These are phyloP conservation scores for Camillea tinctor DNA, from an alignment of 2,329 filamentous ascomycete genomes.

Conservation along the genomic window DNA sequence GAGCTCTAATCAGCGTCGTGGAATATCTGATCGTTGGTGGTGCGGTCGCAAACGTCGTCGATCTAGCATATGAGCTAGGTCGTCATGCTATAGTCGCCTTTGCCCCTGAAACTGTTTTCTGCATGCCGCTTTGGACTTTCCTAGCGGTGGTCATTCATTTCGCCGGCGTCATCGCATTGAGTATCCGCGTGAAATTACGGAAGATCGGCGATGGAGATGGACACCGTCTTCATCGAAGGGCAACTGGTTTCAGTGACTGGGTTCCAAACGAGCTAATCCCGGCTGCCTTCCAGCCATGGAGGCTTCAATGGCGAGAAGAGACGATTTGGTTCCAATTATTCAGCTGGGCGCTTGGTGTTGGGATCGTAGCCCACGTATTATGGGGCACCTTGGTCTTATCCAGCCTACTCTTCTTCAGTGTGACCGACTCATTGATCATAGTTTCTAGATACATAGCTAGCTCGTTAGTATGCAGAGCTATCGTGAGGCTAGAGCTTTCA, in stretches of 20 bases:
- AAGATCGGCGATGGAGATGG: constrained; percentile 1
- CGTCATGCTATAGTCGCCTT: constrained; percentile 26
- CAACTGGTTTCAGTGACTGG: constrained; percentile 10
- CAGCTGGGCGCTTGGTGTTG: constrained; percentile 19
- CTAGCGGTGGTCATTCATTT: constrained; percentile 23
- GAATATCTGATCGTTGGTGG: constrained; percentile 23
- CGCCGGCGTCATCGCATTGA: constrained; percentile 12
- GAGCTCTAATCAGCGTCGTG: constrained; percentile 4
- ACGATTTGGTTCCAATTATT: constrained; percentile 15
- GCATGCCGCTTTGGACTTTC: constrained; percentile 27
- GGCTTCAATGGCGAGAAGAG: constrained; percentile 12
- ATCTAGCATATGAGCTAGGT: constrained; percentile 27
- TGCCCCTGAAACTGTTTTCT: constrained; percentile 21
- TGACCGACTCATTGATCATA: constrained; percentile 16
- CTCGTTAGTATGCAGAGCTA: constrained; percentile 15
- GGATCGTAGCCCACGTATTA: constrained; percentile 21
- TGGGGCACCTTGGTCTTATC: constrained; percentile 27
- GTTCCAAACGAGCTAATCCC: constrained; percentile 20
- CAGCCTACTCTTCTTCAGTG: constrained; percentile 24
- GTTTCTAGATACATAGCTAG: constrained; percentile 13
- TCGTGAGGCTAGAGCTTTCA: constrained; percentile 18
- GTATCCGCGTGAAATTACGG: constrained; percentile 14
- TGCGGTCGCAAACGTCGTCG: constrained; percentile 26
- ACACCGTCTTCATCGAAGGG: neutral
- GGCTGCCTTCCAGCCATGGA: constrained; percentile 16